Conservation (phyloP, 805 yeast genomes). For the Spathaspora hagerdaliae region DNA sequence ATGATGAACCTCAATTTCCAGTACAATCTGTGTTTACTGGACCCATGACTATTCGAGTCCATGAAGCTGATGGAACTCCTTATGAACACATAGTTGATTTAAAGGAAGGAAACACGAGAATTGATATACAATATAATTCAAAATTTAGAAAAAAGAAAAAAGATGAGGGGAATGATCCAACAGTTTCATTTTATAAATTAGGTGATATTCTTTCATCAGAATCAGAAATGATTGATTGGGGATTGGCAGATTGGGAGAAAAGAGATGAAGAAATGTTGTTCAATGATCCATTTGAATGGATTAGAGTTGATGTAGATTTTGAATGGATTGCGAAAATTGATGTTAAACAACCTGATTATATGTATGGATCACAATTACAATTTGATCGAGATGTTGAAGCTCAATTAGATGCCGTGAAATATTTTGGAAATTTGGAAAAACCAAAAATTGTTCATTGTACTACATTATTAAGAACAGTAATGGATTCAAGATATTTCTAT, state of each 20-base stretch:
- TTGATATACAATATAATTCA: constrained; percentile 94
- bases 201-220: constrained; percentile 73
- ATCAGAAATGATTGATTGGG: constrained; percentile 67
- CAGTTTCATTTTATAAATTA: constrained; percentile 37
- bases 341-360: constrained; percentile 87
- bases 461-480: constrained; percentile 67
- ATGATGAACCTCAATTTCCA: constrained; percentile 36
- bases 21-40: constrained; percentile 70
- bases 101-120: constrained; percentile 76
- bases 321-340: constrained; percentile 89
- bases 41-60: constrained; percentile 94
- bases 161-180: constrained; percentile 40
- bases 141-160: constrained; percentile 81
- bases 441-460: constrained; percentile 70
- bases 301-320: constrained; percentile 94
- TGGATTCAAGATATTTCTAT: constrained; percentile 83
- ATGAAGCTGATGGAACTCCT: constrained; percentile 98
- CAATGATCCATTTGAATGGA: constrained; percentile 95
- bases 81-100: constrained; percentile 95
- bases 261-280: constrained; percentile 66
- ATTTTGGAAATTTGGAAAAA: constrained; percentile 57
- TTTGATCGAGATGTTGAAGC: constrained; percentile 97
- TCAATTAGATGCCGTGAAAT: constrained; percentile 76
- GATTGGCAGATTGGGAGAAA: constrained; percentile 61
- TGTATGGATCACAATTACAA: constrained; percentile 90